Base-by-base conservation (phyloP, 2,329 filamentous ascomycete genomes). In the Lasiodiplodia sp. region DNA sequence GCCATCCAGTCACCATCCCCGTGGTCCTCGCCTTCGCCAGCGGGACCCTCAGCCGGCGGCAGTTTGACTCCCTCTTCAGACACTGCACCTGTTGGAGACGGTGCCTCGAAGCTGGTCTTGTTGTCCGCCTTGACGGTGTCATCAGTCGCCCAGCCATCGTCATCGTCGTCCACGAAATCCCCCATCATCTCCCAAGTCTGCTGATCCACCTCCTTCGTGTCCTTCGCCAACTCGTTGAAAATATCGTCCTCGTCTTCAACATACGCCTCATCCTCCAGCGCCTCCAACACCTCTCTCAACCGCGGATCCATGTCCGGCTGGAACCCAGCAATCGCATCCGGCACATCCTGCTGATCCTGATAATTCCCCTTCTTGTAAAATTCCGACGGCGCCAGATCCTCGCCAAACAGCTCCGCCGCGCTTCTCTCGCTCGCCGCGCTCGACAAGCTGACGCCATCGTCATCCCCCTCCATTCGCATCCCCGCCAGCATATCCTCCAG, bases 271-370 rank as follows among this genome's bases (percentile, higher is more conserved):
- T 99, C 96, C 60, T 99, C 96, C 37, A 99, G 83, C 12, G 96
- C 96, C 80, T 97, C 94, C 28, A 99, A 82, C 5, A 94, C 94
- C 79, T 99, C 96, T 56, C 96, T 88, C 73, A 99, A 79, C 49
- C 95, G 87, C 2, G 94, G 94, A 76, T 99, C 96, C 96, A 99
- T 98, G 77, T 98, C 94, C 7, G 96, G 96, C 80, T 99, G 92
- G 79, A 99, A 97, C 0, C 96, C 96, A 2, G 92, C 91, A 75
- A 99, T 92, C 8, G 89, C 90, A 81, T 99, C 96, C 0, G 96
- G 96, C 0, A 98, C 84, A 74, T 97, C 88, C 80, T 99, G 96
- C 81, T 97, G 94, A 67, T 94, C 91, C 79, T 98, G 93, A 78
- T 98, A 98, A 56, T 91, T 94, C 38, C 88, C 83, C 75, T 90